phyloP scores from a whole-genome alignment of 2,329 filamentous ascomycete genomes.

The Apiospora phragmitis region DNA sequence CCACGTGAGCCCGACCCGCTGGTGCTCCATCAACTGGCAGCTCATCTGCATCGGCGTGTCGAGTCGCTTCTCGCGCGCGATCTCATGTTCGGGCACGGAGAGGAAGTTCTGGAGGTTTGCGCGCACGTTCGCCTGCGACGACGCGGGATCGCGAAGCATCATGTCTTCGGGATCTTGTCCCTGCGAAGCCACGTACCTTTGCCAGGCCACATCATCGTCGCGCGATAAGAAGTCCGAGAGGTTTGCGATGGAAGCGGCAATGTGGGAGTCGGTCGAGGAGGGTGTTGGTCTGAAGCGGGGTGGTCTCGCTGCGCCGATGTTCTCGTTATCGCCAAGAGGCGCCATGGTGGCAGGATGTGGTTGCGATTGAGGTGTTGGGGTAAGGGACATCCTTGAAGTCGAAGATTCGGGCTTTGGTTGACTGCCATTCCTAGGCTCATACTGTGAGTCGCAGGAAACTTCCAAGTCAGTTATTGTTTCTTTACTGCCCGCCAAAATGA shows the following conservation, averaged over 20 bases:
- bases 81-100: slow-evolving; percentile 21
- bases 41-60: slow-evolving; percentile 22
- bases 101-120: slow-evolving; percentile 18
- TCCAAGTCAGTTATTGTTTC: neutral
- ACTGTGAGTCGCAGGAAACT: neutral
- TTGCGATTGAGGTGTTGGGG: neutral
- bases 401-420: neutral
- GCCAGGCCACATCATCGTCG: neutral
- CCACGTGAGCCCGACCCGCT: slow-evolving; percentile 30
- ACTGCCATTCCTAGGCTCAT: neutral
- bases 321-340: neutral
- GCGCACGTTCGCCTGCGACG: neutral
- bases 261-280: neutral
- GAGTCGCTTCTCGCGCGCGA: slow-evolving; percentile 18
- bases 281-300: no score
- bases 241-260: neutral
- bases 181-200: neutral
- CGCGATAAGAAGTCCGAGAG: neutral
- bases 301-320: neutral
- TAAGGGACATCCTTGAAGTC: neutral
- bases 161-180: neutral
- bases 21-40: slow-evolving; percentile 27
- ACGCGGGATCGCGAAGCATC: neutral
- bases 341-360: neutral
- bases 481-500: neutral